These are phyloP conservation scores for Chromosphaera perkinsii DNA, from an alignment of 208 protist genomes.

Conservation along the genomic window DNA sequence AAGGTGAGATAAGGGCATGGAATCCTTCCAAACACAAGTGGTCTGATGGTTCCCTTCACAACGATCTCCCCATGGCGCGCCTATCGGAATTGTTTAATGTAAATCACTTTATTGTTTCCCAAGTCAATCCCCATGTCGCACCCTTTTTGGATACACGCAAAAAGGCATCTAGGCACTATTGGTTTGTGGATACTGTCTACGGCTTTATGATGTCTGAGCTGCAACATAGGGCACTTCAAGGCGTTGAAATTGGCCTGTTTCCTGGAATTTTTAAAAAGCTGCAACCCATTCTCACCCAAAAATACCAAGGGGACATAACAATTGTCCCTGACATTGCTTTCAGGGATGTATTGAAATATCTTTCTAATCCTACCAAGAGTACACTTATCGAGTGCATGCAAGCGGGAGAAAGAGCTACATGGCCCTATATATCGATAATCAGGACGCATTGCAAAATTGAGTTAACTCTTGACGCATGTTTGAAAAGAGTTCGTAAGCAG, in stretches of 20 bases:
- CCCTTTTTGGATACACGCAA: conserved; percentile 9
- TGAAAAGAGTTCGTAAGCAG: not conserved
- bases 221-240: not conserved
- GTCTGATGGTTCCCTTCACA: conserved; percentile 8
- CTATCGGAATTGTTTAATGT: conserved; percentile 66
- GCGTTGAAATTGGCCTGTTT: conserved; percentile 21
- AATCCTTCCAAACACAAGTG: conserved; percentile 18
- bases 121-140: conserved; percentile 29
- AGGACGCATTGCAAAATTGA: conserved; percentile 5
- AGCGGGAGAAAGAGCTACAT: conserved; percentile 20
- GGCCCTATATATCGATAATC: conserved; percentile 11
- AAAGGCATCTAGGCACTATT: not conserved
- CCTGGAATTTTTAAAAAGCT: conserved; percentile 27
- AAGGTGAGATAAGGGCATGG: conserved; percentile 14
- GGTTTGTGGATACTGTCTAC: not conserved
- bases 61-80: conserved; percentile 46
- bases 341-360: conserved; percentile 1
- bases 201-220: not conserved
- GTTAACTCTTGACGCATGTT: not conserved
- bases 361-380: conserved; percentile 23
- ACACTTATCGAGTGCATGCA: not conserved
- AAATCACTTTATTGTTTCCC: conserved; percentile 63
- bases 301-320: conserved; percentile 49
- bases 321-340: conserved; percentile 25
- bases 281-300: conserved; percentile 42